phyloP scores from a whole-genome alignment of 1,284 basidiomycete genomes.

The Pascua sp. region DNA sequence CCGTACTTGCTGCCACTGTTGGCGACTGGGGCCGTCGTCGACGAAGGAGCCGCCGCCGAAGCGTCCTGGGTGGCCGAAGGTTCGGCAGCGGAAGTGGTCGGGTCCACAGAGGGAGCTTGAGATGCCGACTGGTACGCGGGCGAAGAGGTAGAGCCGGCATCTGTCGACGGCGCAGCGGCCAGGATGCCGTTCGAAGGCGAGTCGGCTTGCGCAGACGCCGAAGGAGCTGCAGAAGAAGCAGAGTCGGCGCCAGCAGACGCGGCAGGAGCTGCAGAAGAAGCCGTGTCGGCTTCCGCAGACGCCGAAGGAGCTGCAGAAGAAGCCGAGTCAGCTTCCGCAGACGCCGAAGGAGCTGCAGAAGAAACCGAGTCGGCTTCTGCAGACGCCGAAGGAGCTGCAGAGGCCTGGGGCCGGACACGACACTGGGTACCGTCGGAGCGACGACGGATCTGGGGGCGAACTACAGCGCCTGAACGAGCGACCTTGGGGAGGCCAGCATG shows the following conservation, averaged over 20 bases:
- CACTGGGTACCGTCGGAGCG: constrained; percentile 50
- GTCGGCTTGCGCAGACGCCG: neutral
- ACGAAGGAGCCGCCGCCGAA: constrained; percentile 6
- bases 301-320: constrained; percentile 13
- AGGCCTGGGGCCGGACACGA: constrained; percentile 32
- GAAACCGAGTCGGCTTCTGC: neutral
- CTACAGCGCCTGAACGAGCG: neutral
- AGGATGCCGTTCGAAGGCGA: no score
- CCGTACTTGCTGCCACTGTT: constrained; percentile 56
- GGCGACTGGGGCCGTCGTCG: neutral
- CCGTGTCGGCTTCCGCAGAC: neutral
- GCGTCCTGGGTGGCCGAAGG: neutral
- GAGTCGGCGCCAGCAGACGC: neutral
- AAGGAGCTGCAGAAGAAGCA: constrained; percentile 4
- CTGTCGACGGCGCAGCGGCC: neutral
- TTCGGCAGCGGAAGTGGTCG: constrained; percentile 20
- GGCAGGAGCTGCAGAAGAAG: constrained; percentile 14
- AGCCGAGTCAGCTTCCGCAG: no score
- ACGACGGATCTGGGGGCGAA: constrained; percentile 33
- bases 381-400: constrained; percentile 11
- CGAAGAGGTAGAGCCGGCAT: neutral
- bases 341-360: constrained; percentile 3
- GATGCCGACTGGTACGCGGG: neutral
- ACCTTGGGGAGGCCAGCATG: neutral
- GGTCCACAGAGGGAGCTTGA: no score